Percentiles rank a stretch among this genome's conserved stretches.
Conservation (phyloP, 768 basidiomycete species). For the Agaricus sinodeliciosus region DNA sequence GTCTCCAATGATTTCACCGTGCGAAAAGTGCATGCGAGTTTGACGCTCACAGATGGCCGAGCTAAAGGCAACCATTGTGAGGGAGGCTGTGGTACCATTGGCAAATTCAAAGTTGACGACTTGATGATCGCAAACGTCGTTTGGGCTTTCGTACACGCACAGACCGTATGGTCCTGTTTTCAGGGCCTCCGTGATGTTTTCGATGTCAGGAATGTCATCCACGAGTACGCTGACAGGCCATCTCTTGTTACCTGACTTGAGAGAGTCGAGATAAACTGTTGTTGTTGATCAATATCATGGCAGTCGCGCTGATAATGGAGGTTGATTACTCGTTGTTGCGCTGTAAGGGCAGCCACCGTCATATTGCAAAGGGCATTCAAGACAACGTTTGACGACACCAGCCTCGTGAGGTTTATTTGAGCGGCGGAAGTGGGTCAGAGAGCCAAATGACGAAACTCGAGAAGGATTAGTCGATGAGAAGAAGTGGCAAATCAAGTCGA, state of each 20-base stretch:
- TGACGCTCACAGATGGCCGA: slow-evolving; percentile 77
- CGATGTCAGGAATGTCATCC: slow-evolving; percentile 82
- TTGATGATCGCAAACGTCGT: slow-evolving; percentile 89
- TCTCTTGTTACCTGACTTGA: slow-evolving; percentile 40
- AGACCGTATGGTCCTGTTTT: slow-evolving; percentile 64
- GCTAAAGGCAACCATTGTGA: slow-evolving; percentile 87
- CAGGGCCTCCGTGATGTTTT: slow-evolving; percentile 75
- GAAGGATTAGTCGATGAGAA: slow-evolving; percentile 56
- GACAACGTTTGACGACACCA: slow-evolving; percentile 61
- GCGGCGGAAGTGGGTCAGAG: slow-evolving; percentile 75
- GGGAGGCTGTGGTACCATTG: slow-evolving; percentile 72
- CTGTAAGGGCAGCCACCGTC: slow-evolving; percentile 69
- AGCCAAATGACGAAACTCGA: slow-evolving; percentile 82
- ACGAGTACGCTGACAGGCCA: slow-evolving; percentile 71
- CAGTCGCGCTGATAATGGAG: not conserved
- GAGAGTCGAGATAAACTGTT: slow-evolving; percentile 77
- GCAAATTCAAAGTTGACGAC: slow-evolving; percentile 87
- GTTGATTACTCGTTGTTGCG: slow-evolving; percentile 67
- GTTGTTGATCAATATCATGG: not conserved
- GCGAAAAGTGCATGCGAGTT: slow-evolving; percentile 76
- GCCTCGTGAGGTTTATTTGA: slow-evolving; percentile 64
- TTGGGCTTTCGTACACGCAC: slow-evolving; percentile 80
- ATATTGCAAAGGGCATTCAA: slow-evolving; percentile 66
- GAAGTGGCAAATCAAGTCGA: slow-evolving; percentile 80
- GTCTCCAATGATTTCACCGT: slow-evolving; percentile 87